Evolutionary conservation across 179 eudicot species (phyloP).

Genomic region (Nepenthes alata): DNA sequence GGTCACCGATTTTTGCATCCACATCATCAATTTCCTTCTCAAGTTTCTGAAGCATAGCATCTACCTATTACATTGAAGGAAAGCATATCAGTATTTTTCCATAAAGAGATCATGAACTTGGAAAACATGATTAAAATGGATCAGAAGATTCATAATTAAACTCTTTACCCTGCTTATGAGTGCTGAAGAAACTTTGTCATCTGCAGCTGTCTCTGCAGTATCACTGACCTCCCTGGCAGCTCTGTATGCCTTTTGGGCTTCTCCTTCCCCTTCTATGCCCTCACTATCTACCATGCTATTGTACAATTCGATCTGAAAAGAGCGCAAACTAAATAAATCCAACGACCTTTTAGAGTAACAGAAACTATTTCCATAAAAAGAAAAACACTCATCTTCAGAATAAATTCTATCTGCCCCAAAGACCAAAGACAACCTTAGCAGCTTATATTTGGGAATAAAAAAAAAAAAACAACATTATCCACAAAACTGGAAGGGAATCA

Average conservation of each 20-base stretch:
- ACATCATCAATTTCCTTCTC: conserved; percentile 98
- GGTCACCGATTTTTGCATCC: conserved; percentile 88
- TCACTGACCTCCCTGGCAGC: conserved; percentile 54
- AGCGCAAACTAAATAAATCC: background rate
- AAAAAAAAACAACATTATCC: too few species aligned
- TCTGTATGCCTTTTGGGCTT: conserved; percentile 65
- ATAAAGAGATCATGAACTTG: background rate
- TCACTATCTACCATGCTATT: conserved; percentile 71
- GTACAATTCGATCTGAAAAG: conserved; percentile 56
- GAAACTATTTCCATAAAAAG: too few species aligned
- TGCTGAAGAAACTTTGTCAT: conserved; percentile 27
- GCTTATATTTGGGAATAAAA: too few species aligned
- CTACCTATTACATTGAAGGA: conserved; percentile 44
- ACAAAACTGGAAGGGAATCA: too few species aligned
- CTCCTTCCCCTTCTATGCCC: conserved; percentile 39
- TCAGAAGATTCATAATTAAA: conserved; percentile 2
- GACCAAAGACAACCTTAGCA: too few species aligned
- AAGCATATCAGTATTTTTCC: background rate
- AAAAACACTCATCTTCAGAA: too few species aligned
- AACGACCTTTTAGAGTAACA: background rate
- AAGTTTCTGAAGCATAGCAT: conserved; percentile 94
- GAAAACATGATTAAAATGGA: background rate
- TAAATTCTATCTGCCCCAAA: too few species aligned
- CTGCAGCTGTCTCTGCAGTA: conserved; percentile 28
- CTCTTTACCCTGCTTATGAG: conserved; percentile 31